phyloP scores from a whole-genome alignment of 768 basidiomycete species.

The Sutorius australiensis region DNA sequence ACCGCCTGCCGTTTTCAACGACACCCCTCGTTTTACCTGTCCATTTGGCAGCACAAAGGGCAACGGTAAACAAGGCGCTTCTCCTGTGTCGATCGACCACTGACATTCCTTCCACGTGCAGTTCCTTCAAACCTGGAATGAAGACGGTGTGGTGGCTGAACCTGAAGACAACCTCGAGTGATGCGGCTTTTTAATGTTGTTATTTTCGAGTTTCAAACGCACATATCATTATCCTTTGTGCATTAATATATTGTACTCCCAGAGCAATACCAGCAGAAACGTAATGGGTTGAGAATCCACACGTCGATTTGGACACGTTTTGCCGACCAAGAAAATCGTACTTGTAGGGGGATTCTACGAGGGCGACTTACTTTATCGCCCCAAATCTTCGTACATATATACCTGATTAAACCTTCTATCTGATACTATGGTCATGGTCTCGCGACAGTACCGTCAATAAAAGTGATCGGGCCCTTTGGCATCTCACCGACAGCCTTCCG shows the following conservation, averaged over 20 bases:
- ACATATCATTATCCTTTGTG: slow-evolving; percentile 28
- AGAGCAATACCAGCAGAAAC: slow-evolving; percentile 7
- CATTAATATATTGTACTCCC: slow-evolving; percentile 28
- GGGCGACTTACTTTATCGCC: not conserved
- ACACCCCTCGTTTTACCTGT: slow-evolving; percentile 55
- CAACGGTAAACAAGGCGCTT: slow-evolving; percentile 47
- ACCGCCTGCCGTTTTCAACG: slow-evolving; percentile 65
- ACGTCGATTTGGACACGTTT: not conserved
- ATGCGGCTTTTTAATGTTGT: slow-evolving; percentile 8
- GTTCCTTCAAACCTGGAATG: slow-evolving; percentile 80
- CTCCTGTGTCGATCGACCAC: not conserved
- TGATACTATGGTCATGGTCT: slow-evolving; percentile 16
- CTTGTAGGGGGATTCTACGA: no score
- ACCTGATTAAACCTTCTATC: not conserved
- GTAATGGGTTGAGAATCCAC: slow-evolving; percentile 9
- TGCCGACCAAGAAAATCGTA: not conserved
- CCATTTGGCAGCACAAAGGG: slow-evolving; percentile 60
- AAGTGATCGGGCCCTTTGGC: slow-evolving; percentile 56
- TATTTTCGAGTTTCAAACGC: not conserved
- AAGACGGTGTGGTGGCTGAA: slow-evolving; percentile 71
- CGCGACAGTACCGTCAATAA: slow-evolving; percentile 40
- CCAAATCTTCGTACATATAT: no score
- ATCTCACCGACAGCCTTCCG: slow-evolving; percentile 43
- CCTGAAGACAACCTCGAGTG: slow-evolving; percentile 46
- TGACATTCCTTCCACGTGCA: slow-evolving; percentile 25